phyloP scores from a whole-genome alignment of 306 rosid species.

The Trifolium pratense region DNA sequence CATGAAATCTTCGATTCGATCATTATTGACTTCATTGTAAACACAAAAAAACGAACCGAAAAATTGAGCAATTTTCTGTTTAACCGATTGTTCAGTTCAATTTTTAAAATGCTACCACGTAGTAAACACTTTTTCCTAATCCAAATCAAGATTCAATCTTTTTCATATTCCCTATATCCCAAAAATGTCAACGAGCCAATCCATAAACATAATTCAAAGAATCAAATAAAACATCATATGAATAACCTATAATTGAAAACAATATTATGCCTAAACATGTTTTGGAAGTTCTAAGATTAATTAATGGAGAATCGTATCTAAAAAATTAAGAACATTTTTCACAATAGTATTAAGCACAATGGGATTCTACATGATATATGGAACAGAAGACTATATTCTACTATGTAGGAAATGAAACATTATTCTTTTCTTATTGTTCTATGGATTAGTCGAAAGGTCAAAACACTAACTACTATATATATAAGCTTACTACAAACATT shows the following conservation, averaged over 20 bases:
- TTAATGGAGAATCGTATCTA: conserved; percentile 18
- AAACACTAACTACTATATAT: neutral
- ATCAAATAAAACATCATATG: conserved; percentile 12
- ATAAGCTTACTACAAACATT: neutral
- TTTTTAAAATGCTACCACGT: no score
- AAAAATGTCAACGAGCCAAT: neutral
- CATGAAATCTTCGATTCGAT: no score
- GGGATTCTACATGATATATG: neutral
- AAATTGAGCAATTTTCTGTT: no score
- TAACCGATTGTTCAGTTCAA: no score
- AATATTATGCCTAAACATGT: neutral
- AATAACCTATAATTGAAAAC: neutral
- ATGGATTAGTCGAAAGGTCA: neutral
- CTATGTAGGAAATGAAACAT: neutral
- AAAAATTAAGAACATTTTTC: neutral
- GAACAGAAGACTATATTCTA: neutral
- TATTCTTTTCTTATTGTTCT: conserved; percentile 3
- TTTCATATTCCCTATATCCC: neutral
- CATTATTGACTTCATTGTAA: no score
- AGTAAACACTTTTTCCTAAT: neutral
- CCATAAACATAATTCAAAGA: neutral
- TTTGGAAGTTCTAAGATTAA: neutral
- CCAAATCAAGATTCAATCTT: conserved; percentile 15
- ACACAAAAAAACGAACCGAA: no score
- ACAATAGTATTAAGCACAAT: neutral